These are phyloP conservation scores for Trichocladium antarcticum DNA, from an alignment of 495 filamentous ascomycete species.

Conservation along the genomic window DNA sequence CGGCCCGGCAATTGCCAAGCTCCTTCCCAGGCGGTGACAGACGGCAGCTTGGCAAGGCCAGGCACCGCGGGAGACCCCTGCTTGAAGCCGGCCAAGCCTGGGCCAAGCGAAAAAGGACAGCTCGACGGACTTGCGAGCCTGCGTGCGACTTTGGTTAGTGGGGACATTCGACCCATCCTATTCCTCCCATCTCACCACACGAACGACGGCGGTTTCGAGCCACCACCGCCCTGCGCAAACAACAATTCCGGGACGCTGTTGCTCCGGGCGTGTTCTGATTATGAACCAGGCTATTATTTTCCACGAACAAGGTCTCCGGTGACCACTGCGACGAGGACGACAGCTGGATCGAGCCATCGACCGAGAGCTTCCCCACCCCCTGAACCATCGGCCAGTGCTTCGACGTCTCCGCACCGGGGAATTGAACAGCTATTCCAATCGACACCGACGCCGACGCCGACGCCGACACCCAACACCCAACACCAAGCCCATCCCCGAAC, in stretches of 20 bases:
- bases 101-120: conserved; percentile 20
- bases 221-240: conserved; percentile 8
- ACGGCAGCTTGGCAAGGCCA: conserved; percentile 6
- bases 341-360: background rate
- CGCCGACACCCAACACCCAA: background rate
- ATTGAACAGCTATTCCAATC: too few species aligned
- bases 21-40: conserved; percentile 1
- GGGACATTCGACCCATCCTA: conserved; percentile 1
- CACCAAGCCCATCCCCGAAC: background rate
- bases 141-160: background rate
- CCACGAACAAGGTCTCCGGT: conserved; percentile 12
- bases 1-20: conserved; percentile 1
- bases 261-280: background rate
- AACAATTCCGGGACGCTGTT: background rate
- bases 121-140: conserved; percentile 9
- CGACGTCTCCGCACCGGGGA: too few species aligned
- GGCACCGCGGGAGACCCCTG: conserved; percentile 6
- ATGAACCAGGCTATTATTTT: conserved; percentile 8
- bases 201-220: background rate
- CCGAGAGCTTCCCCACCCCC: too few species aligned
- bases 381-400: too few species aligned
- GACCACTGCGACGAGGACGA: background rate
- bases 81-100: conserved; percentile 1
- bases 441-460: too few species aligned
- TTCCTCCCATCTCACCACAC: background rate